Base-by-base conservation (phyloP, 2,329 filamentous ascomycete species). In the Lecanicillium sp. region DNA sequence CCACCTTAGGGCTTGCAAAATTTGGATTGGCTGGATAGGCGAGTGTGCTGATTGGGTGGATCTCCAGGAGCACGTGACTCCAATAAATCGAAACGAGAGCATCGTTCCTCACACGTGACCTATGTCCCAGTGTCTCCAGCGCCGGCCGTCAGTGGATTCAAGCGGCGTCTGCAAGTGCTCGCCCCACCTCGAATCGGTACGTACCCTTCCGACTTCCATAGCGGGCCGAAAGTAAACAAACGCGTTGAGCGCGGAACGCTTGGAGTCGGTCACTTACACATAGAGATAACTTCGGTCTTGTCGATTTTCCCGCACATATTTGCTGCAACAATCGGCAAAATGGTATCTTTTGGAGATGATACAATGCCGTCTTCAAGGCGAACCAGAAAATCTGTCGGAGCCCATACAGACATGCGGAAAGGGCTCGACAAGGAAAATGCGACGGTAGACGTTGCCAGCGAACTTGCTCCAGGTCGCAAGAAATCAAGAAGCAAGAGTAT, bases 401-500 rank as follows among this genome's bases (percentile, higher is more conserved):
- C 57, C 55, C 76, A 68, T 48, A 76, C 59, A 51, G 74, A 61
- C 59, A 64, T 54, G 51, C 69, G 53, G 51, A 75, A 65, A 58
- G 60, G 64, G 28, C 62, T 70, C 46, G 82, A 86, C 52, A 88
- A 87, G 60, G 86, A 94, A 56, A 94, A 94, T 69, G 73, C 75
- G 54, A 85, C 81, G 3, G 64, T 80, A 31, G 80, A 86, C 48
- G 59, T 83, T 41, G 72, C 69, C 44, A 70, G 73, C 47, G 63
- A 67, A 41, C 54, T 70, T 48, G 69, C 66, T 20, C 67, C 66
- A 42, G 70, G 60, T 53, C 67, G 72, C 45, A 74, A 73, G 64
- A 90, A 88, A 64, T 85, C 83, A 42, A 80, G 92, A 48, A 95
- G 90, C 64, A 96, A 95, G 69, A 96, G 90, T 63, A 81, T 98